These are phyloP conservation scores for Talaromyces pinophilus DNA, from an alignment of 2,329 filamentous ascomycete species.

Conservation along the genomic window DNA sequence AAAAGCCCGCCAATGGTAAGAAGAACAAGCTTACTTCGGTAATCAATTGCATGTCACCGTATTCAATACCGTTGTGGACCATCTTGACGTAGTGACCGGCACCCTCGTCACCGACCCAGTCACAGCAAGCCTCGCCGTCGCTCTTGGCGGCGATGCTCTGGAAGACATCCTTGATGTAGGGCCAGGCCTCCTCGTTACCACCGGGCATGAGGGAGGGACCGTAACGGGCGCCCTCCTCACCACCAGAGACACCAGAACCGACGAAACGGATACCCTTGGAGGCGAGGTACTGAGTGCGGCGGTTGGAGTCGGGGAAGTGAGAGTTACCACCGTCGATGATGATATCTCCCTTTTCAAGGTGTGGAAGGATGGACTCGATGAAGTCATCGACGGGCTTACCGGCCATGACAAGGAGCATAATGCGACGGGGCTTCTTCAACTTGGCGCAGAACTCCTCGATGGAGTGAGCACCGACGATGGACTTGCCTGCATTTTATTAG, in stretches of 20 bases:
- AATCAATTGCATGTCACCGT: conserved; percentile 99
- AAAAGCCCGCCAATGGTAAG: not conserved
- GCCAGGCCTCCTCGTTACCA: conserved; percentile 98
- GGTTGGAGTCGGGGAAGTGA: conserved; percentile 98
- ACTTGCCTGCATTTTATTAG: conserved; percentile 66
- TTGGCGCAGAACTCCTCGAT: conserved; percentile 93
- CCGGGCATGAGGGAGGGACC: conserved; percentile 98
- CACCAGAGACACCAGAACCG: conserved; percentile 95
- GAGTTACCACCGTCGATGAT: conserved; percentile 99
- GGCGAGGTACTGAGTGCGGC: conserved; percentile 84
- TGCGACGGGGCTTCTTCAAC: conserved; percentile 93
- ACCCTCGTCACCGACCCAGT: conserved; percentile 99
- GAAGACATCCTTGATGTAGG: conserved; percentile 98
- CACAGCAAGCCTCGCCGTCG: conserved; percentile 95
- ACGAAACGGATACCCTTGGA: conserved; percentile 92
- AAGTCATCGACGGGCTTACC: conserved; percentile 98
- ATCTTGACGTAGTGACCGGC: conserved; percentile 99
- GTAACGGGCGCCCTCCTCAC: conserved; percentile 98
- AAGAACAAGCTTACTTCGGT: conserved; percentile 70
- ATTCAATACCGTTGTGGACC: conserved; percentile 99
- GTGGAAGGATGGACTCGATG: conserved; percentile 89
- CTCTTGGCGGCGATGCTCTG: conserved; percentile 97
- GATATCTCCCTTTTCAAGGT: conserved; percentile 81
- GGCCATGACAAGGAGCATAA: conserved; percentile 99
- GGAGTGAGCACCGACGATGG: conserved; percentile 88